Conservation (phyloP, 2,329 filamentous ascomycete genomes). For the Sporothrix luriei region DNA sequence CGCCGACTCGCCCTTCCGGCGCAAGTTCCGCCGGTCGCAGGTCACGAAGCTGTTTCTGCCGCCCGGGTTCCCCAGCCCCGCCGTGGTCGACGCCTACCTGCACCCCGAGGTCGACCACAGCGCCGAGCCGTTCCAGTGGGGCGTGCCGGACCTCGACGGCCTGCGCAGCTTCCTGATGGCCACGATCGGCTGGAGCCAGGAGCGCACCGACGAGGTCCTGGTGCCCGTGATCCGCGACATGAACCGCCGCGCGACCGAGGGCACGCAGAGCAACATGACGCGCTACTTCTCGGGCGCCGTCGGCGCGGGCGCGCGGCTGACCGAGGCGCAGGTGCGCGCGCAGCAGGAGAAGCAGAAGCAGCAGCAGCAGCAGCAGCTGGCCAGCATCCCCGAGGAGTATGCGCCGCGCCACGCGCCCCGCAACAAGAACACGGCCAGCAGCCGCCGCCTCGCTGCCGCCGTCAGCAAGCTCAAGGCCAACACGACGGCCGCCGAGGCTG, state of each 20-base stretch:
- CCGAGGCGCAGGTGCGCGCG: slow-evolving; percentile 27
- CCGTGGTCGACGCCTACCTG: slow-evolving; percentile 82
- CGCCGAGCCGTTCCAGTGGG: slow-evolving; percentile 86
- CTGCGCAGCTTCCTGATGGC: slow-evolving; percentile 82
- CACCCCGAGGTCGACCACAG: slow-evolving; percentile 81
- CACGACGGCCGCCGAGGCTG: slow-evolving; percentile 28
- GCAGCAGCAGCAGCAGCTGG: slow-evolving; percentile 23
- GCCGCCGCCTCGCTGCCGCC: slow-evolving; percentile 43
- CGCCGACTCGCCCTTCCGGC: slow-evolving; percentile 66
- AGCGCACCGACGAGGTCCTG: slow-evolving; percentile 91
- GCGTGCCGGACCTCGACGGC: slow-evolving; percentile 87
- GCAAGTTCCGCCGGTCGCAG: slow-evolving; percentile 81
- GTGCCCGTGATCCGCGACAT: slow-evolving; percentile 95
- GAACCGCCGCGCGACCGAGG: slow-evolving; percentile 84
- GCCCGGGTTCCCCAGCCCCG: slow-evolving; percentile 72
- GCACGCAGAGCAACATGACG: slow-evolving; percentile 97
- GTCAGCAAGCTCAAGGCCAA: slow-evolving; percentile 41
- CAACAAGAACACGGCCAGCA: slow-evolving; percentile 36
- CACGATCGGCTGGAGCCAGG: slow-evolving; percentile 89
- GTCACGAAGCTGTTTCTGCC: slow-evolving; percentile 85
- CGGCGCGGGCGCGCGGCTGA: slow-evolving; percentile 37
- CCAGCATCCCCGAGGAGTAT: slow-evolving; percentile 37
- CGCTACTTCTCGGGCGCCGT: slow-evolving; percentile 78
- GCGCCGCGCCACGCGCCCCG: slow-evolving; percentile 40
- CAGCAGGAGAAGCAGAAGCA: slow-evolving; percentile 27